Base-by-base conservation (phyloP, 2,329 filamentous ascomycete genomes). In the Aspergillus candidus region DNA sequence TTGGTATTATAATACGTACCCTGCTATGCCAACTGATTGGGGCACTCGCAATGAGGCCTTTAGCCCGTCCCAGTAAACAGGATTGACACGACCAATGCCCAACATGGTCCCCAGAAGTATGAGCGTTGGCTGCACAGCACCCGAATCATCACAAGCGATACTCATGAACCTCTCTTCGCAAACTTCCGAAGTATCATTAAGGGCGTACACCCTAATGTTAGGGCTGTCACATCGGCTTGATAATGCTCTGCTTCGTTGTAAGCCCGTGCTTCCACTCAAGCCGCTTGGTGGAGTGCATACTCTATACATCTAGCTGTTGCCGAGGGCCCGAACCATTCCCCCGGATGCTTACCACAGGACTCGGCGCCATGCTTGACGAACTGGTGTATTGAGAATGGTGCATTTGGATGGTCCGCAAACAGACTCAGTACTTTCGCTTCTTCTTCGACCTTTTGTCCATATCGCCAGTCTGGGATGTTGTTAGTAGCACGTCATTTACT, bases 301-400 rank as follows among this genome's bases (percentile, higher is more conserved):
- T 93, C 84, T 54, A 98, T 96, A 65, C 93, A 97, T 44, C 84
- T 82, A 37, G 93, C 90, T 8, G 93, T 94, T 6, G 93, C 93
- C 13, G 89, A 96, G n/a, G 93, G 93, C 0, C 93, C 93, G 68
- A 98, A 98, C 93, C 93, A 98, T 68, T 97, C 88, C 32, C 93
- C 93, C 0, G 93, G 93, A 59, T 94, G 87, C 67, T 95, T 97
- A 4, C 88, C 90, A 66, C 93, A 98, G 3, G 85, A 84, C 31
- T 78, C 75, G 17, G 89, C 89, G 13, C 93, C 93, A 56, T 95
- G 86, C 41, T 83, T 76, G 31, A 98, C 93, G 59, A 98, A 98
- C 49, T 84, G 87, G 60, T 98, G 93, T 55, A 98, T 88, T 1
- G 91, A 97, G 62, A 94, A 97, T 1, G 89, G 88, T 3, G 93